Evolutionary conservation across 352 stramenopile species (phyloP).

Genomic region (Globisporangium paroecandrum): DNA sequence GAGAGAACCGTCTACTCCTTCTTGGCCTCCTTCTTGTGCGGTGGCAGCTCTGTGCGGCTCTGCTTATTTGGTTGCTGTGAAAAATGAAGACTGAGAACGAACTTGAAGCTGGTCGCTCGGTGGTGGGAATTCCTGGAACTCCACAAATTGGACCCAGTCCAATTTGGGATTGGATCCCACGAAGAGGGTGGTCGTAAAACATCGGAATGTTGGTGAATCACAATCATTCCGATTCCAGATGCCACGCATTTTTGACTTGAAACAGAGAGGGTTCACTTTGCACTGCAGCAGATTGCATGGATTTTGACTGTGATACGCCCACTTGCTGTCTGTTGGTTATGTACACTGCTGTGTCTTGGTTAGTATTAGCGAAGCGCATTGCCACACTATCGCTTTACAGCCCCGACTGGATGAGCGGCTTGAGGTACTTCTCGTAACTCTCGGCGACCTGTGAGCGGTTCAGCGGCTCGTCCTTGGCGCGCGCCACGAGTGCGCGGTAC

Average conservation of each 20-base stretch:
- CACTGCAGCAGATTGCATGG: not conserved
- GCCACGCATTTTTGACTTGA: too few species aligned
- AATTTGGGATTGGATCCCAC: too few species aligned
- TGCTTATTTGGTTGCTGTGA: not conserved
- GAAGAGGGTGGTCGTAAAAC: not conserved
- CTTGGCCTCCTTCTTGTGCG: not conserved
- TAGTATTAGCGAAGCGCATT: too few species aligned
- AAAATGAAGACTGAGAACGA: not conserved
- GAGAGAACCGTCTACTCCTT: not conserved
- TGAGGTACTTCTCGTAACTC: not conserved
- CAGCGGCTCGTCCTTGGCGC: not conserved
- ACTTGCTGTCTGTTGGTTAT: too few species aligned
- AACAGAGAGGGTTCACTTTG: not conserved
- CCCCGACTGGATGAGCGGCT: not conserved
- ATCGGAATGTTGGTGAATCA: not conserved
- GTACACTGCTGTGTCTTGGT: too few species aligned
- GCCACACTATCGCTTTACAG: not conserved
- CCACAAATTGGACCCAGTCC: too few species aligned
- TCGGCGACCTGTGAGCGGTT: not conserved
- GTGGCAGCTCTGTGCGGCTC: not conserved
- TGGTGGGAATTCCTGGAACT: not conserved
- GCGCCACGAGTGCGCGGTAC: slow-evolving; percentile 27
- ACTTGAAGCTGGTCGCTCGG: not conserved
- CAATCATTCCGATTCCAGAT: not conserved
- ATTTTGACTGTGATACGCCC: not conserved